These are phyloP conservation scores for Pyricularia sp. DNA, from an alignment of 2,329 filamentous ascomycete species.

Conservation along the genomic window DNA sequence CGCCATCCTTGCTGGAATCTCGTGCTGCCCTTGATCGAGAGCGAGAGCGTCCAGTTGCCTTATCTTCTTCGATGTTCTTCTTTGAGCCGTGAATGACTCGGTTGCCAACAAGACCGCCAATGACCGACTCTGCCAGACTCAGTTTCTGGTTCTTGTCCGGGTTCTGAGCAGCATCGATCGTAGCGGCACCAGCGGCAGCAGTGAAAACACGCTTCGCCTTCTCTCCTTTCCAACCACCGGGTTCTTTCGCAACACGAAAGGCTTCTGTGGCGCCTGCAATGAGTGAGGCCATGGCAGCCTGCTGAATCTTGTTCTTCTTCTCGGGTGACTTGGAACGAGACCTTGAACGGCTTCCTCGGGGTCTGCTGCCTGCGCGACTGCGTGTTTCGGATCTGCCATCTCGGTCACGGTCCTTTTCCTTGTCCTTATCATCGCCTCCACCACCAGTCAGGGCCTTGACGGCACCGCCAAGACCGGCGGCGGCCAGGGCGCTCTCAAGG, in stretches of 20 bases:
- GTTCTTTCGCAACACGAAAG: constrained; percentile 81
- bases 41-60: constrained; percentile 52
- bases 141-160: constrained; percentile 68
- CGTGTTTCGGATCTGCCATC: constrained; percentile 27
- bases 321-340: constrained; percentile 46
- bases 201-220: constrained; percentile 90
- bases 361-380: constrained; percentile 20
- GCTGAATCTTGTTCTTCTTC: constrained; percentile 57
- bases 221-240: constrained; percentile 80
- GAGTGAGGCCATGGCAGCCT: constrained; percentile 84
- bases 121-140: constrained; percentile 75
- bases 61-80: constrained; percentile 55
- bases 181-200: constrained; percentile 75
- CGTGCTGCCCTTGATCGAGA: constrained; percentile 55
- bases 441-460: constrained; percentile 49
- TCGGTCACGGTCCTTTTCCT: constrained; percentile 23
- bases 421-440: constrained; percentile 25
- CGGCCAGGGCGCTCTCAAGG: constrained; percentile 52
- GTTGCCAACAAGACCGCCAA: constrained; percentile 81
- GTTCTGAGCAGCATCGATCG: constrained; percentile 71
- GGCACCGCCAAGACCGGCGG: constrained; percentile 51
- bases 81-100: constrained; percentile 73
- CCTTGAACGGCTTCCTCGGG: constrained; percentile 33
- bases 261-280: constrained; percentile 87
- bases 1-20: constrained; percentile 29